Conservation (phyloP, 2,329 filamentous ascomycete genomes). For the Aspergillus niger region DNA sequence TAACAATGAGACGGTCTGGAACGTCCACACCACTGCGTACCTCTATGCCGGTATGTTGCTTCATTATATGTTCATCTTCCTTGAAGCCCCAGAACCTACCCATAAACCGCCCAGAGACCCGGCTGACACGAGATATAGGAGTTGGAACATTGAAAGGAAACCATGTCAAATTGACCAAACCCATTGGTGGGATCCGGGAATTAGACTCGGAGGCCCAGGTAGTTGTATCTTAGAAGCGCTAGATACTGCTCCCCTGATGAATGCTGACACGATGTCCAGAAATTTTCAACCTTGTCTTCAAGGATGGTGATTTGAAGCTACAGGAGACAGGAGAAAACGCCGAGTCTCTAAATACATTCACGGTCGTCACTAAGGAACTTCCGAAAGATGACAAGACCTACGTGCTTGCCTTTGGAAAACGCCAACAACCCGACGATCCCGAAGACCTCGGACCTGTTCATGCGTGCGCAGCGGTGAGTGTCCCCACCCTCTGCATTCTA, state of each 20-base stretch:
- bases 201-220: background rate
- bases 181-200: background rate
- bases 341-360: background rate
- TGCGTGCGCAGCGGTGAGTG: background rate
- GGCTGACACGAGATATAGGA: background rate
- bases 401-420: background rate
- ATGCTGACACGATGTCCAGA: background rate
- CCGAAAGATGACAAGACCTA: background rate
- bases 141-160: background rate
- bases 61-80: background rate
- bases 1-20: background rate
- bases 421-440: background rate
- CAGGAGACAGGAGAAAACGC: background rate
- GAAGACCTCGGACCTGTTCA: background rate
- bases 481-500: background rate
- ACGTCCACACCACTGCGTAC: background rate
- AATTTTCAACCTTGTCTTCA: background rate
- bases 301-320: fast-evolving
- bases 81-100: background rate
- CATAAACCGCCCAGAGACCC: background rate
- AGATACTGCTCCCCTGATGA: background rate
- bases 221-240: background rate
- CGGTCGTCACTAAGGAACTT: background rate
- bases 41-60: background rate
- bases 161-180: background rate